Conservation (phyloP, 139 green algal genomes). For the Chlamydomonas sphaeroides region DNA sequence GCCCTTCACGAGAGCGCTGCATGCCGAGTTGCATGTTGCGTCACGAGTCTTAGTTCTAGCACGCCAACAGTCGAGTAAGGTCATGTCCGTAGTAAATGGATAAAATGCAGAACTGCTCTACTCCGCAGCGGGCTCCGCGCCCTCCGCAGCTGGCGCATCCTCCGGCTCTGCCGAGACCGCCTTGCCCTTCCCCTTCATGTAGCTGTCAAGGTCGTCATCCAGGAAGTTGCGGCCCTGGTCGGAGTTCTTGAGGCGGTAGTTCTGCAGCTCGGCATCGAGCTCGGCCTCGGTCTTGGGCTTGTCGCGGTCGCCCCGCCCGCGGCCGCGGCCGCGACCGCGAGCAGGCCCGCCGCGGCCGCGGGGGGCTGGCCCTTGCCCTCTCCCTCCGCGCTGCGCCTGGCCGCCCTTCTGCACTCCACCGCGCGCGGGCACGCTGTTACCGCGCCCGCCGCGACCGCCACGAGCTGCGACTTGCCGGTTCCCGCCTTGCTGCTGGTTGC, state of each 20-base stretch:
- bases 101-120: too few species aligned
- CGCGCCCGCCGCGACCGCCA: neutral
- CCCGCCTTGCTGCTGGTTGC: neutral
- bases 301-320: neutral
- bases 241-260: constrained; percentile 53
- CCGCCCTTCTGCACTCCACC: constrained; percentile 34
- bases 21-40: too few species aligned
- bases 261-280: constrained; percentile 51
- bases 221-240: constrained; percentile 34
- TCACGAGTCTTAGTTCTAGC: too few species aligned
- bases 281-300: constrained; percentile 35
- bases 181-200: constrained; percentile 46
- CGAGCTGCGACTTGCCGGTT: neutral
- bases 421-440: neutral
- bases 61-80: too few species aligned
- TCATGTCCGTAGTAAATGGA: too few species aligned
- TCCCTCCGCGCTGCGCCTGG: constrained; percentile 16
- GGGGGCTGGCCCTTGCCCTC: neutral
- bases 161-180: neutral
- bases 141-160: too few species aligned
- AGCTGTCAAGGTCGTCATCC: constrained; percentile 47
- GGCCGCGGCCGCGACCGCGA: constrained; percentile 20
- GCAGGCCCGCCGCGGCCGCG: neutral
- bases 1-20: too few species aligned
- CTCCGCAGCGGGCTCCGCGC: constrained; percentile 1